Evolutionary conservation across 2,329 filamentous ascomycete species (phyloP), one percentile per base, ranked within the genome.

Genomic region (Sporothrix schenckii): DNA sequence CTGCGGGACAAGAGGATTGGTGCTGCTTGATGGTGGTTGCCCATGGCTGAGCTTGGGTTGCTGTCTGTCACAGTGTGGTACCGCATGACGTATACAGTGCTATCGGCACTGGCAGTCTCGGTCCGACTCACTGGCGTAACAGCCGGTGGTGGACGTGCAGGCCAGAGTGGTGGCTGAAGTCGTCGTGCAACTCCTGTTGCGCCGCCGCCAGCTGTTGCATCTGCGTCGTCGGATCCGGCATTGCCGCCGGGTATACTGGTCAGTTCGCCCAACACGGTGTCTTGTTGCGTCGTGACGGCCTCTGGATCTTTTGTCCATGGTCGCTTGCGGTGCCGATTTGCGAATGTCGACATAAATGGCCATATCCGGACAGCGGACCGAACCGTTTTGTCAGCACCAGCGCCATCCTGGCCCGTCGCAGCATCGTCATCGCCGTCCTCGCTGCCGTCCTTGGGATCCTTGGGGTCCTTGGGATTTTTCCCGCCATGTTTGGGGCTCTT

Each of bases 21-120:
- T 14, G 44, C 52, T 27, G 66, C n/a, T 24, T 61, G 60, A 54
- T 41, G 58, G 27, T 61, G 44, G 53, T 56, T 67, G 13, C 61
- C 67, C 21, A 65, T 47, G 11, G 67, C 68, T 3, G 70, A 66
- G 13, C 41, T 19, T 6, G 63, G 61, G 11, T 56, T 81, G 61
- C 69, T 71, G 70, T 88, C 88, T 1, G 86, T 85, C 7, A 85
- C 80, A 13, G 86, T 82, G 69, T 88, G 87, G 73, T 89, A 89
- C 68, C 87, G 82, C 49, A 90, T 83, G 7, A 87, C 86, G 73
- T 90, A 90, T 3, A 87, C 84, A 0, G 88, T 90, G 76, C 87
- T 89, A 58, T 87, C 87, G 0, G 86, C 87, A 75, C 87, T 89
- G 21, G 86, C 83, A 1, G 88, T 89, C 72, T 90, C 87, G 21